These are phyloP conservation scores for Pseudogymnoascus sp. DNA, from an alignment of 2,329 filamentous ascomycete genomes.

Conservation along the genomic window DNA sequence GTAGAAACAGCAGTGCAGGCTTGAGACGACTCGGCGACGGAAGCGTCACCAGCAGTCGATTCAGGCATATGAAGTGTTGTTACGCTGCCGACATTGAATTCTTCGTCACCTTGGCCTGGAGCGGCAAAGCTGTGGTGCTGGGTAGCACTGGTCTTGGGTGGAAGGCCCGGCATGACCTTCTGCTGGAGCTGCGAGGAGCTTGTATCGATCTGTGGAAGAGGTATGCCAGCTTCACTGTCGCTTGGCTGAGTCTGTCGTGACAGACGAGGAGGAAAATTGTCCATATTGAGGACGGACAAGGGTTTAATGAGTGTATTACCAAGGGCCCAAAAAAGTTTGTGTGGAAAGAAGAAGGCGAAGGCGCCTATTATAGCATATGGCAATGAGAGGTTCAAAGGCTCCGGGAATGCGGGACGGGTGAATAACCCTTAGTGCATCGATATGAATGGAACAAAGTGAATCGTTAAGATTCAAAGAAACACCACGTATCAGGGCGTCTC, in stretches of 20 bases:
- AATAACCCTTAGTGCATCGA: background rate
- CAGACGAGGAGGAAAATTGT: background rate
- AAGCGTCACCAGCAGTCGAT: background rate
- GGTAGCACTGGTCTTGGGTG: background rate
- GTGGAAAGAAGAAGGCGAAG: background rate
- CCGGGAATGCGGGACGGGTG: background rate
- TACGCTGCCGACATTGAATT: background rate
- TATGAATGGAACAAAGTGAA: background rate
- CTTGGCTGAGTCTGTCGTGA: background rate
- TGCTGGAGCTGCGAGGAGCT: background rate
- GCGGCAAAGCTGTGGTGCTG: background rate
- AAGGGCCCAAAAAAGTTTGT: background rate
- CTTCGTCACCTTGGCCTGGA: background rate
- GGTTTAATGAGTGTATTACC: background rate
- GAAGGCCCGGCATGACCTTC: background rate
- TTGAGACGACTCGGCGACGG: background rate
- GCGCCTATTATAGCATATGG: background rate
- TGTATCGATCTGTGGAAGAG: background rate
- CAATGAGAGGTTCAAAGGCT: background rate
- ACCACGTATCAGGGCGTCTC: background rate
- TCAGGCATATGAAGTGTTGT: background rate
- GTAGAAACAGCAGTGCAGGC: background rate
- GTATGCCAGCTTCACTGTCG: background rate
- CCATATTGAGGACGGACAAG: background rate
- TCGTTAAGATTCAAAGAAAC: background rate